These are phyloP conservation scores for Sherardia arvensis DNA, from an alignment of 257 asterid species.

Conservation along the genomic window DNA sequence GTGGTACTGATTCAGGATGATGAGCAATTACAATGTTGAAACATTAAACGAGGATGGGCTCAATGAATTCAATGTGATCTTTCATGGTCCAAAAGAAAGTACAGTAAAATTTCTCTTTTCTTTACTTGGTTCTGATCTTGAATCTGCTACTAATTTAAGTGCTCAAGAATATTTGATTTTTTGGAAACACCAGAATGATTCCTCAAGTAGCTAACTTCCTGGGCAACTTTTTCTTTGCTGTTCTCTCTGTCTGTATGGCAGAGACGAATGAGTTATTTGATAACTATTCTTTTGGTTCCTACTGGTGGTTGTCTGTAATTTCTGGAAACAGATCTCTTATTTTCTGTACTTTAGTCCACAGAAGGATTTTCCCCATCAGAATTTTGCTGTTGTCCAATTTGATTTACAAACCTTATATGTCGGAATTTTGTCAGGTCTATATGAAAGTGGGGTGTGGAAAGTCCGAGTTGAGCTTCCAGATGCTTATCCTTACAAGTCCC, in stretches of 20 bases:
- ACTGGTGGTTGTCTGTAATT: neutral
- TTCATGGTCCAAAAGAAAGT: conserved; percentile 98
- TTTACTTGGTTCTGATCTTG: neutral
- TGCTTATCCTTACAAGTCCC: conserved; percentile 95
- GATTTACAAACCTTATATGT: neutral
- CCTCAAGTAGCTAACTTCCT: neutral
- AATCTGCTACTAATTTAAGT: neutral
- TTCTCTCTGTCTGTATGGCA: neutral
- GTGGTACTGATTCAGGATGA: conserved; percentile 55
- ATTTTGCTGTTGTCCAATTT: neutral
- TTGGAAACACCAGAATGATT: neutral
- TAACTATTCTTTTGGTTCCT: neutral
- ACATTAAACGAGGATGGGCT: conserved; percentile 63
- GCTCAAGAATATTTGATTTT: neutral
- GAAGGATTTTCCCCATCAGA: neutral
- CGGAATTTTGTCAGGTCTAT: conserved; percentile 45
- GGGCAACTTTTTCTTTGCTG: neutral
- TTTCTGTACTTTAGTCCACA: neutral
- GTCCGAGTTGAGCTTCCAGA: conserved; percentile 85
- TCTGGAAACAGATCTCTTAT: neutral
- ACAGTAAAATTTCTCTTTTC: conserved; percentile 9
- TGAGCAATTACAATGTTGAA: conserved; percentile 86
- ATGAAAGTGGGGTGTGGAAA: conserved; percentile 94
- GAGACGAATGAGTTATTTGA: neutral
- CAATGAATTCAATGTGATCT: conserved; percentile 75